A percentile compares a stretch with the other conserved stretches of the same genome.
phyloP scores from a whole-genome alignment of 2,329 filamentous ascomycete species.

The Bipolaris sorokiniana region DNA sequence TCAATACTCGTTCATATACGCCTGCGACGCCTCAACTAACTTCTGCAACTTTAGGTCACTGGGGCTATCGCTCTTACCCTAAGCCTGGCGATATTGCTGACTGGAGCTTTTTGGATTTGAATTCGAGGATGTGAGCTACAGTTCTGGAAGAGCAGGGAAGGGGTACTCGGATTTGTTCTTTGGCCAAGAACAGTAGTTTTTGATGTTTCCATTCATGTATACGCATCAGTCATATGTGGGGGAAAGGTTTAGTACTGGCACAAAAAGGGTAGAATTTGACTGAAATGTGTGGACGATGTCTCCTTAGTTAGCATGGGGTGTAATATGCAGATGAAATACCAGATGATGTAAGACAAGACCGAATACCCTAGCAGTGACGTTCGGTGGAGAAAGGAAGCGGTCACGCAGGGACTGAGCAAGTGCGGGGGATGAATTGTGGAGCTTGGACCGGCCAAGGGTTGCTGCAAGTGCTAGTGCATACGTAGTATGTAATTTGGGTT shows the following conservation, averaged over 20 bases:
- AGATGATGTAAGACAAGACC: neutral
- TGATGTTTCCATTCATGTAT: neutral
- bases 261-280: neutral
- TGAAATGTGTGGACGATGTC: neutral
- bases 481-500: too few species aligned
- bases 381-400: neutral
- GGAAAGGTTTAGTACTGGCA: neutral
- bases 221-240: neutral
- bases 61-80: too few species aligned
- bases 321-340: neutral
- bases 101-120: neutral
- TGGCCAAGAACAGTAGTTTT: neutral
- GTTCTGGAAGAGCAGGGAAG: neutral
- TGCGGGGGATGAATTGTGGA: conserved; percentile 12
- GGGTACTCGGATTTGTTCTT: neutral
- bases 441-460: conserved; percentile 12
- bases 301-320: neutral
- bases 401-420: conserved; percentile 9
- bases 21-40: neutral
- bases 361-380: neutral
- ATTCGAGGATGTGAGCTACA: neutral
- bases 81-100: neutral
- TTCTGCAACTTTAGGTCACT: too few species aligned
- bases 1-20: neutral
- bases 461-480: conserved; percentile 4